Conservation (phyloP, 2,329 filamentous ascomycete species). For the Alternaria sp. region DNA sequence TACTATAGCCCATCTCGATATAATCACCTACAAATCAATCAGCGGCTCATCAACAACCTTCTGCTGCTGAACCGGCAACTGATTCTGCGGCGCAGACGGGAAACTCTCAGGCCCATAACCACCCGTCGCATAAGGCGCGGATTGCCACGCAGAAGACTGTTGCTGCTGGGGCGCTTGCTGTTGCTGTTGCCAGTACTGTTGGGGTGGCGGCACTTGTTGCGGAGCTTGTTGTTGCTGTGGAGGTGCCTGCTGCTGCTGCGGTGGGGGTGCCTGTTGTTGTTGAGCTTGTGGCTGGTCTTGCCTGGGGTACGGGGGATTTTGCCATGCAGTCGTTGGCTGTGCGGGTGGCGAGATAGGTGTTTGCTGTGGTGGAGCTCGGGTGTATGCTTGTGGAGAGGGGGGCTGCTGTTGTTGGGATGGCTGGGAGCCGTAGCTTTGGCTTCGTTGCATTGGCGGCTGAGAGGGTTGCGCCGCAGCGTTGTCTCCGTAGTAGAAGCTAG, state of each 20-base stretch:
- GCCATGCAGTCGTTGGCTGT: conserved; percentile 36
- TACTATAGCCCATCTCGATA: background rate
- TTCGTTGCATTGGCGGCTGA: conserved; percentile 37
- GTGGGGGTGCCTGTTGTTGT: conserved; percentile 28
- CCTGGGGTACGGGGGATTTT: conserved; percentile 41
- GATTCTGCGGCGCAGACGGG: conserved; percentile 69
- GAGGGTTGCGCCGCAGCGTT: conserved; percentile 26
- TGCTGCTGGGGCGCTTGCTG: conserved; percentile 45
- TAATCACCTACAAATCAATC: conserved; percentile 70
- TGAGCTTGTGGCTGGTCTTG: conserved; percentile 37
- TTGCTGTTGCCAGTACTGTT: conserved; percentile 26
- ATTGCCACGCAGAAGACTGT: conserved; percentile 40
- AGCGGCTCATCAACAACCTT: conserved; percentile 74
- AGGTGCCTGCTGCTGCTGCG: conserved; percentile 27
- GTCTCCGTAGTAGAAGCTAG: conserved; percentile 45
- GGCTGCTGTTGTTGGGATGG: conserved; percentile 40
- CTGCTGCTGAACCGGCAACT: conserved; percentile 51
- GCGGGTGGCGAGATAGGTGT: conserved; percentile 41
- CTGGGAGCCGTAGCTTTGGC: conserved; percentile 40
- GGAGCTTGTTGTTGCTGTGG: conserved; percentile 20
- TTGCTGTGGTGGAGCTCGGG: conserved; percentile 32
- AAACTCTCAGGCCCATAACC: conserved; percentile 59
- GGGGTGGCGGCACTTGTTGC: conserved; percentile 15
- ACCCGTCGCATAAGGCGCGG: conserved; percentile 48
- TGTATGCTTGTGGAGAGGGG: conserved; percentile 45